Conservation (phyloP, 2,329 filamentous ascomycete genomes). For the Claviceps fusiformis region DNA sequence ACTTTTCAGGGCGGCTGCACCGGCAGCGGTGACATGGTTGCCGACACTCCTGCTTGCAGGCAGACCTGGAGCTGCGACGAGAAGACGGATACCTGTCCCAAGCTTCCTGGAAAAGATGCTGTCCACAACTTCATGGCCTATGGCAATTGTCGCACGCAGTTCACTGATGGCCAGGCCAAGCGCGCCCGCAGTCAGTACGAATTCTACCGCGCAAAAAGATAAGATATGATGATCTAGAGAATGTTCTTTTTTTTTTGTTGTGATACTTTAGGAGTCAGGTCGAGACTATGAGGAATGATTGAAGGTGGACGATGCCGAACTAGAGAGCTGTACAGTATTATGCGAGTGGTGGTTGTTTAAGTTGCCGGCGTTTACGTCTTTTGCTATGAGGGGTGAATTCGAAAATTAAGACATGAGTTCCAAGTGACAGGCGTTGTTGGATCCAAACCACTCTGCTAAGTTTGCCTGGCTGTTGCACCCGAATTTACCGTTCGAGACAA, state of each 20-base stretch:
- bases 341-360: background rate
- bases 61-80: slow-evolving; percentile 18
- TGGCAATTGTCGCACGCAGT: background rate
- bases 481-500: no score
- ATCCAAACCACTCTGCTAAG: no score
- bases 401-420: background rate
- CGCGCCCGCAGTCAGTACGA: background rate
- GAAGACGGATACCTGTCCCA: slow-evolving; percentile 16
- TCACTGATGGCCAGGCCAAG: background rate
- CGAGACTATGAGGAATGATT: background rate
- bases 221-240: no score
- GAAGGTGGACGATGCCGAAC: background rate
- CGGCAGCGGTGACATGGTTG: slow-evolving; percentile 20
- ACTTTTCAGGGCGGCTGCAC: slow-evolving; percentile 25
- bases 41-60: slow-evolving; percentile 23
- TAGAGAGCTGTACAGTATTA: background rate
- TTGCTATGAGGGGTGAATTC: background rate
- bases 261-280: no score
- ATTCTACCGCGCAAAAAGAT: background rate
- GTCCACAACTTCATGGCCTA: slow-evolving; percentile 18
- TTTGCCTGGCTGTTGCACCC: no score
- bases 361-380: background rate
- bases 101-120: slow-evolving; percentile 11
- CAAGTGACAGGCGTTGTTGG: no score
- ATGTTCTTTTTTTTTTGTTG: no score